Evolutionary conservation across 768 basidiomycete genomes (phyloP).

Genomic region (Amanita phalloides): DNA sequence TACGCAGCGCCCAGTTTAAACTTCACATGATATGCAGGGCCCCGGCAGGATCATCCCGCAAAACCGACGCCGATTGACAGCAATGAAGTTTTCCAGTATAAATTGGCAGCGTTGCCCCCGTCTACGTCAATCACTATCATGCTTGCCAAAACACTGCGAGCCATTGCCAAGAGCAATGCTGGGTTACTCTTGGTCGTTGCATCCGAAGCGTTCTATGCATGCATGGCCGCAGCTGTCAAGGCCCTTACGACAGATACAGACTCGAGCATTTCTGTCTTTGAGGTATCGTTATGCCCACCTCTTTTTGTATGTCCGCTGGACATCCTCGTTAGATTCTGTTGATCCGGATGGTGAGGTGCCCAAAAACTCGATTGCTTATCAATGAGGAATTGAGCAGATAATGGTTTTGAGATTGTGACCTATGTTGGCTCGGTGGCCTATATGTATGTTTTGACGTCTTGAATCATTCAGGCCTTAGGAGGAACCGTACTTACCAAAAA

Average conservation of each 20-base stretch:
- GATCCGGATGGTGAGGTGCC: not conserved
- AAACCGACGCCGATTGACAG: too few relatives aligned
- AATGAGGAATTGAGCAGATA: not conserved
- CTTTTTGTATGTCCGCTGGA: constrained; percentile 14
- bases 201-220: not conserved
- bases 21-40: too few relatives aligned
- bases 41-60: too few relatives aligned
- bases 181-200: not conserved
- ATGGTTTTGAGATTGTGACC: not conserved
- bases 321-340: constrained; percentile 5
- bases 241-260: not conserved
- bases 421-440: constrained; percentile 1
- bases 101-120: not conserved
- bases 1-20: too few relatives aligned
- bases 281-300: not conserved
- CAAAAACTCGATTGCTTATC: not conserved
- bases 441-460: not conserved
- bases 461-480: too few relatives aligned
- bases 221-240: not conserved
- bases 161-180: not conserved
- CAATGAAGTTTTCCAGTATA: constrained; percentile 10
- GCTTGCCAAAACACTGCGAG: not conserved
- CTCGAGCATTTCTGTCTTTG: constrained; percentile 1
- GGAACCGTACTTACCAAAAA: not conserved
- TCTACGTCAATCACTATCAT: not conserved